Evolutionary conservation across 257 asterid species (phyloP).

Genomic region (Solanum pinnatisectum): DNA sequence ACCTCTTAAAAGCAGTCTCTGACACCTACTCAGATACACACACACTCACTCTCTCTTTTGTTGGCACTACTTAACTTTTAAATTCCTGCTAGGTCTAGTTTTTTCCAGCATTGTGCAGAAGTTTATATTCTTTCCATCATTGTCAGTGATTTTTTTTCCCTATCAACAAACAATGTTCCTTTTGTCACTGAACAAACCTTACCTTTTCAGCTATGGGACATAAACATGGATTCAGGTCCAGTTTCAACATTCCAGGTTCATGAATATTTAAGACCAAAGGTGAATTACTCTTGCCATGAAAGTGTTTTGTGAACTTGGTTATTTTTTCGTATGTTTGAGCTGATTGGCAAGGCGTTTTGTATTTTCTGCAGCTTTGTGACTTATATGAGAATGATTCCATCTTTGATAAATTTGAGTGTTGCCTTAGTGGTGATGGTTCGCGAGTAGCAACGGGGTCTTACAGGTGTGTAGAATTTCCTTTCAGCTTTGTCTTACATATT

Average conservation of each 20-base stretch:
- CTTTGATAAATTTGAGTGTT: conserved; percentile 84
- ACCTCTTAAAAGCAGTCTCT: background rate
- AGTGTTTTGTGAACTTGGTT: background rate
- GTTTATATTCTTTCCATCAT: background rate
- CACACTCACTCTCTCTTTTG: background rate
- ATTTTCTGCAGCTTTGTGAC: conserved; percentile 60
- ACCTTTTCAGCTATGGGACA: conserved; percentile 67
- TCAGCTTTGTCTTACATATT: background rate
- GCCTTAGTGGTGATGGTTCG: conserved; percentile 79
- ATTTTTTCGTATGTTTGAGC: background rate
- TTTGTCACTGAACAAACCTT: background rate
- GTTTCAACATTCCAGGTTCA: conserved; percentile 81
- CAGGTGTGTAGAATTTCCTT: conserved; percentile 32
- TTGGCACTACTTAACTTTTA: background rate
- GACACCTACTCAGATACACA: background rate
- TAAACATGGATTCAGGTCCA: conserved; percentile 89
- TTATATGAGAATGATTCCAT: conserved; percentile 84
- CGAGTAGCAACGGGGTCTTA: conserved; percentile 83
- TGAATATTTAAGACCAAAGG: conserved; percentile 82
- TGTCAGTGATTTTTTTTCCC: background rate
- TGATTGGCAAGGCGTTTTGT: conserved; percentile 11
- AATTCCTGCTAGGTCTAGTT: background rate
- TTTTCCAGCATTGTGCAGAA: background rate
- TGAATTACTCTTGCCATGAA: conserved; percentile 12
- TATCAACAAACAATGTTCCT: background rate